phyloP scores from a whole-genome alignment of 257 asterid species.

The Dorcoceras hygrometricum region DNA sequence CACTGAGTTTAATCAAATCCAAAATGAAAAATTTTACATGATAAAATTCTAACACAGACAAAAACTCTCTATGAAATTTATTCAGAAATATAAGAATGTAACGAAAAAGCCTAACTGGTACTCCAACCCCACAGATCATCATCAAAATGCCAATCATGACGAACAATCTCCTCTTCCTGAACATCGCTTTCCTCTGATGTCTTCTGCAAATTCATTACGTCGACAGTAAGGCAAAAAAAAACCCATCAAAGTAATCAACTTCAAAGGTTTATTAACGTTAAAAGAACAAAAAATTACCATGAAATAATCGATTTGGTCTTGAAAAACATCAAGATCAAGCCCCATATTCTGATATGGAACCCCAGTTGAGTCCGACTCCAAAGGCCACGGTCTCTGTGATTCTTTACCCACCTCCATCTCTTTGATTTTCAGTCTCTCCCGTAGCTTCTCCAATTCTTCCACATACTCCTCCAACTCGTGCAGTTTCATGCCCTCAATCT shows the following conservation, averaged over 20 bases:
- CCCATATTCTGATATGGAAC: not conserved
- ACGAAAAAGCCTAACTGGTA: not conserved
- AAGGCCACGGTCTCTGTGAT: not conserved
- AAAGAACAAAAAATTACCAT: not conserved
- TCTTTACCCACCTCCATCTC: not conserved
- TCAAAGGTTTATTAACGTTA: not conserved
- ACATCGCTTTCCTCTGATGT: not conserved
- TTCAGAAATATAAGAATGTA: no score
- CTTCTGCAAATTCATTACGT: not conserved
- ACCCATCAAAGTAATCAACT: not conserved
- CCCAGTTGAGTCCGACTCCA: not conserved
- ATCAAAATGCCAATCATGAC: not conserved
- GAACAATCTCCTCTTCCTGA: not conserved
- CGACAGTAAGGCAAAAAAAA: not conserved
- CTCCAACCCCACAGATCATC: not conserved
- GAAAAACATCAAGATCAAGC: not conserved
- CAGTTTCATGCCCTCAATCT: constrained; percentile 31
- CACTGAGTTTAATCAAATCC: not conserved
- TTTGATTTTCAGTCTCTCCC: not conserved
- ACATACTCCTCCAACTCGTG: constrained; percentile 41
- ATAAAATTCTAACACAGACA: no score
- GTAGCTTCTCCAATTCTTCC: constrained; percentile 24
- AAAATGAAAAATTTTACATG: no score
- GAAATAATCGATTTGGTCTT: not conserved
- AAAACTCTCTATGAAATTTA: no score